Conservation (phyloP, 257 asterid species). For the Plectranthus barbatus region DNA sequence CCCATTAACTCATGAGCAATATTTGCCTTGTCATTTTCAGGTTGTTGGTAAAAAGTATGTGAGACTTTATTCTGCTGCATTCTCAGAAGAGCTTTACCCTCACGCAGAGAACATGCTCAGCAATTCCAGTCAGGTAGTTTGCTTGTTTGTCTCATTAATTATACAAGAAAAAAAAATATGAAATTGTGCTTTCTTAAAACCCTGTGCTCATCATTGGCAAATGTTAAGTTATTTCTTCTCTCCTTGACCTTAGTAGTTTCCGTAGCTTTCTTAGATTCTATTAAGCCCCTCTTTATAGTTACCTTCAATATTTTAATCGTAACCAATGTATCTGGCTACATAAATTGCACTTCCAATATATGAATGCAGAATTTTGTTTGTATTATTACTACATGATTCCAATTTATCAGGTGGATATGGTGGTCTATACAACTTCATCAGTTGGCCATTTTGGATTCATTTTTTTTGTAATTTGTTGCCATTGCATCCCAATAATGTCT, state of each 20-base stretch:
- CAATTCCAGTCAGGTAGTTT: conserved; percentile 88
- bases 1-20: background rate
- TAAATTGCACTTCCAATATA: background rate
- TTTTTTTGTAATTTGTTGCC: background rate
- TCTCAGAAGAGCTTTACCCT: conserved; percentile 40
- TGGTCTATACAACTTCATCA: background rate
- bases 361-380: background rate
- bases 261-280: background rate
- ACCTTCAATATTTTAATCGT: background rate
- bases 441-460: background rate
- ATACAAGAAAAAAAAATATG: background rate
- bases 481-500: background rate
- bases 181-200: background rate
- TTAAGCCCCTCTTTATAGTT: background rate
- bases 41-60: conserved; percentile 48
- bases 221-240: background rate
- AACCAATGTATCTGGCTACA: background rate
- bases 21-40: conserved; percentile 16
- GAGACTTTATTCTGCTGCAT: conserved; percentile 55
- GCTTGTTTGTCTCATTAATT: background rate
- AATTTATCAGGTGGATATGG: background rate
- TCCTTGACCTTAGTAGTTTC: background rate
- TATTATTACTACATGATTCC: background rate
- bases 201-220: background rate
- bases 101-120: conserved; percentile 57